Evolutionary conservation across 192 early-diverging fungal species (phyloP).

Genomic region (Globomyces pollinis-pini): DNA sequence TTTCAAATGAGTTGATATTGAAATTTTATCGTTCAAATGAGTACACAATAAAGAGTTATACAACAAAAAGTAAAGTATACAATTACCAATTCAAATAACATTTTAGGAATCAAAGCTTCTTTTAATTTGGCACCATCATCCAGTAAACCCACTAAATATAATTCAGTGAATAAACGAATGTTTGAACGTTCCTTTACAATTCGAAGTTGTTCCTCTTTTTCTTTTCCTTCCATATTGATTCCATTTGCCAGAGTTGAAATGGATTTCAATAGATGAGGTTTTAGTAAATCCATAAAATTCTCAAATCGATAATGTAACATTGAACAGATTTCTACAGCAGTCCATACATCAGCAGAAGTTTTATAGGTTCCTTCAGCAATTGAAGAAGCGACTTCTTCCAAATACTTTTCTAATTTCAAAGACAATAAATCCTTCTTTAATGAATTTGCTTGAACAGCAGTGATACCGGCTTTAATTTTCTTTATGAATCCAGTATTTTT

Average conservation of each 20-base stretch:
- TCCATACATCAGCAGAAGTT: constrained; percentile 62
- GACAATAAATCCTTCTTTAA: constrained; percentile 66
- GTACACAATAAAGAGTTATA: no score
- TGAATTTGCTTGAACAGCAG: constrained; percentile 53
- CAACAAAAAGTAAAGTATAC: constrained; percentile 16
- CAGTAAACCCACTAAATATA: constrained; percentile 70
- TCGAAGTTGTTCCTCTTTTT: constrained; percentile 75
- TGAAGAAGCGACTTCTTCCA: constrained; percentile 82
- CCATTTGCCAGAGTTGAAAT: constrained; percentile 36
- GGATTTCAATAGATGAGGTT: constrained; percentile 54
- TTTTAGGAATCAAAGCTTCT: constrained; percentile 44
- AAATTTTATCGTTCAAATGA: constrained; percentile 1
- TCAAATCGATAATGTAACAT: constrained; percentile 88
- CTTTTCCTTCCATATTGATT: constrained; percentile 61
- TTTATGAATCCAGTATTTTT: constrained; percentile 95
- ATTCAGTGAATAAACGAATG: constrained; percentile 68
- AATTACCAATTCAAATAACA: constrained; percentile 34
- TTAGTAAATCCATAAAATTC: constrained; percentile 65
- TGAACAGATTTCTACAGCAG: constrained; percentile 71
- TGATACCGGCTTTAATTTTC: constrained; percentile 67
- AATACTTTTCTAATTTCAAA: constrained; percentile 94
- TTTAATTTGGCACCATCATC: constrained; percentile 49
- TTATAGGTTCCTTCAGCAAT: constrained; percentile 76
- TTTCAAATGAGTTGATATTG: neutral
- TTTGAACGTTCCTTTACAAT: constrained; percentile 56